These are phyloP conservation scores for Crotalaria pallida DNA, from an alignment of 306 rosid species.

Conservation along the genomic window DNA sequence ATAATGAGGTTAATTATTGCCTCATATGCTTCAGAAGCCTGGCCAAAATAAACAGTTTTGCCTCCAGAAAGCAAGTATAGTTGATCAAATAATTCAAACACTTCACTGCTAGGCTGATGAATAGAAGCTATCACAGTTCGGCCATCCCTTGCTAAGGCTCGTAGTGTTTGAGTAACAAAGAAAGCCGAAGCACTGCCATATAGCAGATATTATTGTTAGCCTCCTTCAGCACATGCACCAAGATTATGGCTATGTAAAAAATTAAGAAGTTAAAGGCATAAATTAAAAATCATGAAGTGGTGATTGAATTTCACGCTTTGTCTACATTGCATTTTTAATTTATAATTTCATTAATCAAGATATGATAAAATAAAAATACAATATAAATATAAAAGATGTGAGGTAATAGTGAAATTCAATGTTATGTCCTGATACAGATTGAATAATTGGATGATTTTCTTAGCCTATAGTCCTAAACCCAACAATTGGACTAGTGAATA, in stretches of 20 bases:
- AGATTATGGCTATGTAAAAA: neutral
- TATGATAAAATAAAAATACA: too few species aligned
- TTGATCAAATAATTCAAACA: conserved; percentile 88
- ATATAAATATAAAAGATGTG: too few species aligned
- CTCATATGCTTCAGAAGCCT: conserved; percentile 90
- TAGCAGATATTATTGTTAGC: too few species aligned
- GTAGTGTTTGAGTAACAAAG: conserved; percentile 87
- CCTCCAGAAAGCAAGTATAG: conserved; percentile 88
- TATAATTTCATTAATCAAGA: too few species aligned
- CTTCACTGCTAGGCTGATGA: conserved; percentile 99
- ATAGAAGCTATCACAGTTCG: conserved; percentile 94
- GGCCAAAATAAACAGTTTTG: conserved; percentile 91
- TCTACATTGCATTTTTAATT: too few species aligned
- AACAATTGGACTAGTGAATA: too few species aligned
- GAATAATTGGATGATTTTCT: too few species aligned
- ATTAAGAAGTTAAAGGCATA: neutral
- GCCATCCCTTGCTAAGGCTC: conserved; percentile 84
- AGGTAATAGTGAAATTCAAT: too few species aligned
- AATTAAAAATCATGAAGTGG: neutral
- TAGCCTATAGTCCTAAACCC: too few species aligned
- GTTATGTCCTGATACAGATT: too few species aligned
- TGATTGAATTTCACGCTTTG: neutral
- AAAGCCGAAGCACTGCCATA: conserved; percentile 91
- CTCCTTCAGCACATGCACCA: neutral
- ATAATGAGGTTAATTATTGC: conserved; percentile 18